Percentiles rank a stretch among this genome's conserved stretches.
Conservation (phyloP, 2,329 filamentous ascomycete species). For the Alternaria solani region DNA sequence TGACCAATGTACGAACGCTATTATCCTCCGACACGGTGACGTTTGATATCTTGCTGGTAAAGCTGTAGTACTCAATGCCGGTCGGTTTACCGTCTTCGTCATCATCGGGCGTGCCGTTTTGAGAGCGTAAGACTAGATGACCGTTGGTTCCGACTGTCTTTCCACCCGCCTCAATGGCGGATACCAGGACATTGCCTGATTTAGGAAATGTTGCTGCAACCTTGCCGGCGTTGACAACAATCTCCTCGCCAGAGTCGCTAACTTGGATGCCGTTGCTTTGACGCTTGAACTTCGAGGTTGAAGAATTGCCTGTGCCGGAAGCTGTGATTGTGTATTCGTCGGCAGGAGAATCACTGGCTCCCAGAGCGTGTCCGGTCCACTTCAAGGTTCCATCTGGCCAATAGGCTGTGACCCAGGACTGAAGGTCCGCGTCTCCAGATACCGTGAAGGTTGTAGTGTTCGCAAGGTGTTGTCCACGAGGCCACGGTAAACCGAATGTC, state of each 20-base stretch:
- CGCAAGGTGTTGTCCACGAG: constrained; percentile 48
- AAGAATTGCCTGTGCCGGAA: constrained; percentile 32
- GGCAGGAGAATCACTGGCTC: constrained; percentile 51
- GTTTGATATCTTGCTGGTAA: constrained; percentile 62
- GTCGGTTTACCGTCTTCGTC: constrained; percentile 47
- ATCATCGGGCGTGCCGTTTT: constrained; percentile 57
- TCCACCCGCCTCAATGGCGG: constrained; percentile 49
- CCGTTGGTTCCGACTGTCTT: constrained; percentile 51
- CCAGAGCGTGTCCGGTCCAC: constrained; percentile 67
- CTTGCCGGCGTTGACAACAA: constrained; percentile 46
- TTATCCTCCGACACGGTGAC: constrained; percentile 58
- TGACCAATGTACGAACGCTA: constrained; percentile 59
- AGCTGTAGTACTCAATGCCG: constrained; percentile 55
- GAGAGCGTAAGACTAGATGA: constrained; percentile 61
- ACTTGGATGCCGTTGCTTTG: constrained; percentile 34
- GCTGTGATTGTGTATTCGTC: constrained; percentile 57
- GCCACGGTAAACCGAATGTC: constrained; percentile 53
- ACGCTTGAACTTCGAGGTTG: constrained; percentile 14
- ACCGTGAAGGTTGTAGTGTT: constrained; percentile 47
- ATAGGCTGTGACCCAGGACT: constrained; percentile 66
- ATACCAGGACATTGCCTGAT: constrained; percentile 41
- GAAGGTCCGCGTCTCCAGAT: constrained; percentile 47
- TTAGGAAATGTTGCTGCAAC: constrained; percentile 46
- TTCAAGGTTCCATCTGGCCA: constrained; percentile 69
- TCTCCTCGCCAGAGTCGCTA: constrained; percentile 28